Evolutionary conservation across 1,284 basidiomycete genomes (phyloP), one percentile per base, ranked within the genome.

Genomic region (Exobasidium cylindrosporum): DNA sequence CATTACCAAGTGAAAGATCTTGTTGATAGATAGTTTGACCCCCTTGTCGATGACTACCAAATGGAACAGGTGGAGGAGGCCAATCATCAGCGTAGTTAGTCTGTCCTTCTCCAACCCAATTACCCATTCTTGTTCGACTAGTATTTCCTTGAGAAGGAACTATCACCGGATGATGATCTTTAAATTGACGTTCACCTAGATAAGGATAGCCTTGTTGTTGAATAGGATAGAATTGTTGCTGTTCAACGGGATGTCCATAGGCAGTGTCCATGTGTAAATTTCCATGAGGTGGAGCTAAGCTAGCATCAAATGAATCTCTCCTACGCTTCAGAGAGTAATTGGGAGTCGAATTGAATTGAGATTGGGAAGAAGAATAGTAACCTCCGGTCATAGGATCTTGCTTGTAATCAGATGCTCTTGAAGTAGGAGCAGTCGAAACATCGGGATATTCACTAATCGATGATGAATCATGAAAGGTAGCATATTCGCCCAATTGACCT

Each of bases 21-120:
- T 40, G 35, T 40, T 40, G 35, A 17, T 40, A 40, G 10, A 40
- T 40, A 7, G 17, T 40, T 17, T 40, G 35, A 7, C 35, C 10
- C n/a, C n/a, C n/a, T 40, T 40, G 35, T 40, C 35, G 10, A 17
- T 21, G 58, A 60, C 14, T 65, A 62, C 23, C 58, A 24, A 11
- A 63, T 47, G 28, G 65, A 64, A 4, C 53, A 31, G 21, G 67
- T 56, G 3, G 61, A 56, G 35, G 68, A 61, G 1, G 69, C 63
- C 1, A 40, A 17, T 40, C 35, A 40, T 40, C 35, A 17, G 17
- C 35, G 35, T 40, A 40, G 17, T 40, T 7, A 7, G 10, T 17
- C 17, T 7, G 7, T 17, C 35, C 35, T 40, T 50, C 47, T 13
- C 47, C 47, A 24, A 13, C 26, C 47, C 47, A 50, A 28, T 24